These are phyloP conservation scores for Spathaspora sp. DNA, from an alignment of 1,139 yeast species.

Conservation along the genomic window DNA sequence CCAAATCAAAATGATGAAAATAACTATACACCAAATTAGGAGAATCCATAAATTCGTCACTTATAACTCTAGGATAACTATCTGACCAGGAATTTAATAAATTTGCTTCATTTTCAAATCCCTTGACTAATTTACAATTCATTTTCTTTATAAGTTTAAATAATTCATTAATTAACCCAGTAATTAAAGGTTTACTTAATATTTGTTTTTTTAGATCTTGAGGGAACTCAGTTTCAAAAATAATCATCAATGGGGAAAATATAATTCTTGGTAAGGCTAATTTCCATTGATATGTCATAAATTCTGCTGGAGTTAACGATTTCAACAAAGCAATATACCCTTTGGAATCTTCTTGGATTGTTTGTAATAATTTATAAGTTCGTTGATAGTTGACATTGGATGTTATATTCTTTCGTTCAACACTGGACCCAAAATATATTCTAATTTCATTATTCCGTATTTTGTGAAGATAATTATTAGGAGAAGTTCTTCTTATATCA, in stretches of 20 bases:
- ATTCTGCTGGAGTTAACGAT: slow-evolving; percentile 56
- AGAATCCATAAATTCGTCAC: slow-evolving; percentile 39
- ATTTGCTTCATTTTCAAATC: slow-evolving; percentile 62
- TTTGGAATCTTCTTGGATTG: slow-evolving; percentile 32
- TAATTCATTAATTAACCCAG: slow-evolving; percentile 76
- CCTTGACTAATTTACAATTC: slow-evolving; percentile 71
- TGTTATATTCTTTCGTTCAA: slow-evolving; percentile 8
- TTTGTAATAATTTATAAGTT: slow-evolving; percentile 34
- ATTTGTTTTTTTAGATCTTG: slow-evolving; percentile 59
- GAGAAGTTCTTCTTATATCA: slow-evolving; percentile 49
- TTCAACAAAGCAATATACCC: slow-evolving; percentile 43
- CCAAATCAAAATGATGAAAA: slow-evolving; percentile 52
- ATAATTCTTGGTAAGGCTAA: slow-evolving; percentile 77
- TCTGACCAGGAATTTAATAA: slow-evolving; percentile 55
- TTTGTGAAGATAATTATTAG: slow-evolving; percentile 26
- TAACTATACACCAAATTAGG: slow-evolving; percentile 63
- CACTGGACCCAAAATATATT: slow-evolving; percentile 40
- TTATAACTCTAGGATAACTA: slow-evolving; percentile 35
- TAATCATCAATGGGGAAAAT: slow-evolving; percentile 70
- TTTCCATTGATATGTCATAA: slow-evolving; percentile 79
- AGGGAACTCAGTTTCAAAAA: slow-evolving; percentile 72
- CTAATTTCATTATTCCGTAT: slow-evolving; percentile 35
- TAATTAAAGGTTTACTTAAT: slow-evolving; percentile 78
- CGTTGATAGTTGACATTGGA: slow-evolving; percentile 24
- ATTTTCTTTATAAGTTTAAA: slow-evolving; percentile 72